Evolutionary conservation across 208 protist species (phyloP).

Genomic region (Borovskyia barvae): DNA sequence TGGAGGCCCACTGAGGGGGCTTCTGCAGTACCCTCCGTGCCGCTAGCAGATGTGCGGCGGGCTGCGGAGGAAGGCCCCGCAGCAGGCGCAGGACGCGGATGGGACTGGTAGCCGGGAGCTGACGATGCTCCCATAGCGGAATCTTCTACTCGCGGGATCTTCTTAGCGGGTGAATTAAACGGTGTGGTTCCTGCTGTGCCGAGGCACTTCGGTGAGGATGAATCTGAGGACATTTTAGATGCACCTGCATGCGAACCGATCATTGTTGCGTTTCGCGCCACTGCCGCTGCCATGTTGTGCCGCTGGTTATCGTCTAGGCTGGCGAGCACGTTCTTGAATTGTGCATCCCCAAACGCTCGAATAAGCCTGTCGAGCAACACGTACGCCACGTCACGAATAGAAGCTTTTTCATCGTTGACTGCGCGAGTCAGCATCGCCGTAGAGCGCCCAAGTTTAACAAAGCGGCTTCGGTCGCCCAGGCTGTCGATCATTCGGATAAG

Average conservation of each 20-base stretch:
- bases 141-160: slow-evolving; percentile 48
- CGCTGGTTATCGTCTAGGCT: slow-evolving; percentile 79
- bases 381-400: slow-evolving; percentile 68
- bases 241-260: slow-evolving; percentile 7
- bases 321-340: slow-evolving; percentile 43
- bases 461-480: slow-evolving; percentile 39
- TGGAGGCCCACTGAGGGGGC: neutral
- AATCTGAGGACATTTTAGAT: neutral
- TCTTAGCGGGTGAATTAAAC: slow-evolving; percentile 65
- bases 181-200: slow-evolving; percentile 20
- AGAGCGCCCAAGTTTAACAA: slow-evolving; percentile 36
- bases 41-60: slow-evolving; percentile 2
- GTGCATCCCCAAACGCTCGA: slow-evolving; percentile 45
- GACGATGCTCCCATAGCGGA: neutral
- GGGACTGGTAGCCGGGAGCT: neutral
- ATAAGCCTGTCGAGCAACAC: slow-evolving; percentile 61
- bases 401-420: slow-evolving; percentile 82
- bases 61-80: neutral
- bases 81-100: slow-evolving; percentile 1
- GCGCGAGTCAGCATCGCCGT: slow-evolving; percentile 57
- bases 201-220: slow-evolving; percentile 3
- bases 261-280: slow-evolving; percentile 14
- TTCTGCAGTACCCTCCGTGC: neutral
- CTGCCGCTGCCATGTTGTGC: slow-evolving; percentile 33
- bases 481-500: slow-evolving; percentile 57